A percentile compares a stretch with the other conserved stretches of the same genome.
phyloP scores from a whole-genome alignment of 805 yeast genomes.

The Lipomyces anomalus region DNA sequence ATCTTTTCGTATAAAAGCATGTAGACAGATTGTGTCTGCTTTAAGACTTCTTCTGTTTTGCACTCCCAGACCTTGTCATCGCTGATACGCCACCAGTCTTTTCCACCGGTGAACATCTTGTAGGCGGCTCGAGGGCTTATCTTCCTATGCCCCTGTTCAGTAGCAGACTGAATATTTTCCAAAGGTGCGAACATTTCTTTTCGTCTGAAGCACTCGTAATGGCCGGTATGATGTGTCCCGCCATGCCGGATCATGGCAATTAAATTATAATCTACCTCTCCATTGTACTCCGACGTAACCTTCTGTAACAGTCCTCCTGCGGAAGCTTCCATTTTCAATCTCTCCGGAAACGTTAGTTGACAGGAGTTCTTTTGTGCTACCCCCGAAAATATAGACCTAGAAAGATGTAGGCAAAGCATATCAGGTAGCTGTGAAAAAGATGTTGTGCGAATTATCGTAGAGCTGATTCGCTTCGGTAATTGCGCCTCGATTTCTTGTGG shows the following conservation, averaged over 20 bases:
- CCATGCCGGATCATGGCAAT: constrained; percentile 75
- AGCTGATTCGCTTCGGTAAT: constrained; percentile 44
- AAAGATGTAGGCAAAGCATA: constrained; percentile 71
- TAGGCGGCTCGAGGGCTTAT: constrained; percentile 1
- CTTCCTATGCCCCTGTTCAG: too few species aligned
- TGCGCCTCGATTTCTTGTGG: constrained; percentile 37
- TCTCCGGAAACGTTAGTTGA: constrained; percentile 58
- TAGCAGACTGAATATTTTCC: not conserved
- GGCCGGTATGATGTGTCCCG: constrained; percentile 48
- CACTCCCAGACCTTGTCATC: constrained; percentile 68
- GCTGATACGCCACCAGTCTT: constrained; percentile 69
- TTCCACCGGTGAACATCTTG: constrained; percentile 18
- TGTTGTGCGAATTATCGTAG: constrained; percentile 64
- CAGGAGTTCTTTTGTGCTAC: constrained; percentile 71
- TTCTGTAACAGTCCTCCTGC: not conserved
- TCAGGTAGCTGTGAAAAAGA: constrained; percentile 62
- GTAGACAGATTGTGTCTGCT: constrained; percentile 72
- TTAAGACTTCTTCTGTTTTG: constrained; percentile 50
- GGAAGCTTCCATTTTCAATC: constrained; percentile 36
- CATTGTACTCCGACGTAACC: not conserved
- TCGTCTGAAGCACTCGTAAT: constrained; percentile 41
- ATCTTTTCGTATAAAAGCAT: constrained; percentile 68
- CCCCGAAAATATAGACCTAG: constrained; percentile 73
- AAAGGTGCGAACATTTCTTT: constrained; percentile 37
- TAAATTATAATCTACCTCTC: constrained; percentile 43